These are phyloP conservation scores for Cyclotella sp. DNA, from an alignment of 108 stramenopile species.

Conservation along the genomic window DNA sequence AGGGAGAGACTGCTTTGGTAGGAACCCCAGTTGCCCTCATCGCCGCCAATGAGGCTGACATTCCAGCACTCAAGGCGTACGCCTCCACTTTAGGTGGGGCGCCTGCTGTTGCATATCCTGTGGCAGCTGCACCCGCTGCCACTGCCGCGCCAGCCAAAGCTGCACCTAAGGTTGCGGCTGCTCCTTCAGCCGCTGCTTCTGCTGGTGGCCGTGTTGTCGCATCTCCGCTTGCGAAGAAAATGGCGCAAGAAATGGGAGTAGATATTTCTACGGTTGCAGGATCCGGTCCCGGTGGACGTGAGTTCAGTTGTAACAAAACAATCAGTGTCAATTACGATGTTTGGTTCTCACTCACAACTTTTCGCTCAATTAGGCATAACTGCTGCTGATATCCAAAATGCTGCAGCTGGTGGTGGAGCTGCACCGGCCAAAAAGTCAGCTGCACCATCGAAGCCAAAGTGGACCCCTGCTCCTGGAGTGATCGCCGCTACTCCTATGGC, in stretches of 20 bases:
- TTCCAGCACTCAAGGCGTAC: slow-evolving; percentile 83
- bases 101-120: slow-evolving; percentile 50
- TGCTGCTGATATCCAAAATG: slow-evolving; percentile 79
- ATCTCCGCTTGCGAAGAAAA: slow-evolving; percentile 93
- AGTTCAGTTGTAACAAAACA: not conserved
- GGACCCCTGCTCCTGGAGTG: slow-evolving; percentile 89
- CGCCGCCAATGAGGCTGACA: slow-evolving; percentile 82
- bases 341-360: not conserved
- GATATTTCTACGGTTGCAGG: slow-evolving; percentile 89
- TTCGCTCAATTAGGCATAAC: slow-evolving; percentile 53
- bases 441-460: slow-evolving; percentile 70
- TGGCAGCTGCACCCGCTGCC: slow-evolving; percentile 62
- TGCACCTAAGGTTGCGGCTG: slow-evolving; percentile 59
- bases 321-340: not conserved
- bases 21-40: slow-evolving; percentile 93
- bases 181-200: slow-evolving; percentile 57
- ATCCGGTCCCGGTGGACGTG: slow-evolving; percentile 91
- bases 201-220: slow-evolving; percentile 91
- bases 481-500: slow-evolving; percentile 88
- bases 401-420: slow-evolving; percentile 60
- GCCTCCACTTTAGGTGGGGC: slow-evolving; percentile 66
- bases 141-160: slow-evolving; percentile 69
- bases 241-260: slow-evolving; percentile 85
- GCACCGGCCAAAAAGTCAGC: slow-evolving; percentile 65
- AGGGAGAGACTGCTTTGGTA: slow-evolving; percentile 91